Base-by-base conservation (phyloP, 1,284 basidiomycete species). In the Sparassis latifolia region DNA sequence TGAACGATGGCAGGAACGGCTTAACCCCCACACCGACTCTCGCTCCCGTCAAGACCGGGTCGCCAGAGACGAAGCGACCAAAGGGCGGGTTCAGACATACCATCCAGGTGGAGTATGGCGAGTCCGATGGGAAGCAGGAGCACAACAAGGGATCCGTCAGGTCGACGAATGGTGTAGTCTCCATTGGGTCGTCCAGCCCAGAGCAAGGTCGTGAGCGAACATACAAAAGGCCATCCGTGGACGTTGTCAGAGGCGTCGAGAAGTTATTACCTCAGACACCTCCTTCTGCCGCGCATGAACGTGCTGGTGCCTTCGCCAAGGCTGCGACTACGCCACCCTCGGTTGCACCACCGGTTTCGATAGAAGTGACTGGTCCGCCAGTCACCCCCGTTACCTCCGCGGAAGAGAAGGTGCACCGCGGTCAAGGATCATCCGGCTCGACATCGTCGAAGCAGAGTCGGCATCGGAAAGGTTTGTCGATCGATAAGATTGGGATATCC, bases 91-190 rank as follows among this genome's bases (percentile, higher is more conserved):
- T 84, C 65, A 71, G 86, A 10, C 92, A 96, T 68, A 96, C 93
- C 2, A 91, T 96, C 40, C 92, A 97, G 67, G 86, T 97, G 50
- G 93, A 96, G 66, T 94, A 94, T 58, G 85, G 86, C 28, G 66
- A 66, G 60, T 66, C 64, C 28, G 69, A 66, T 54, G 63, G 46
- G 46, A 57, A 57, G 52, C 49, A 66, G 55, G 58, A 65, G 53
- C 48, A 47, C 28, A 50, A 54, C 33, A 48, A 58, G 59, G 65
- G 59, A 56, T 48, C 58, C 53, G 66, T 56, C 30, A 47, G 49
- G 38, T 52, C 54, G 9, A 49, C 55, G n/a, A 47, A 52, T 33
- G 50, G 47, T 7, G 9, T 50, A 1, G 7, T 49, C 4, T 47
- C 50, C 4, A 44, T 51, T 10, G 45, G 51, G 12, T 37, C 38